Evolutionary conservation across 2,329 filamentous ascomycete genomes (phyloP), one percentile per base, ranked within the genome.

Genomic region (Botrytis paeoniae): DNA sequence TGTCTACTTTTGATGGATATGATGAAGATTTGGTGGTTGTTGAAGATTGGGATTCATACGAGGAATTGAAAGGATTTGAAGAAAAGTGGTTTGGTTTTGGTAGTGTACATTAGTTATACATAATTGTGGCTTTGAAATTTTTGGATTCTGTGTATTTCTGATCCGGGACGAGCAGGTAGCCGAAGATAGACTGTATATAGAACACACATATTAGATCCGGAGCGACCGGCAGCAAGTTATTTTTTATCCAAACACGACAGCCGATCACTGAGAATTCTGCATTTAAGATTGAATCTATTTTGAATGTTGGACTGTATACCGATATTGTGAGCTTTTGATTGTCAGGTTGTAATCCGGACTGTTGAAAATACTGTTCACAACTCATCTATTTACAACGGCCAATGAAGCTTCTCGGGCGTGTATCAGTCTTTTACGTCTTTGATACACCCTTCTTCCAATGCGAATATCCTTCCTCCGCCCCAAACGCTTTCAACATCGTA

Each of bases 41-140:
- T 18, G 75, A 77, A 69, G 71, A 74, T 60, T 76, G 76, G 75
- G 74, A 76, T 72, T 63, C 51, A 9, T 77, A 75, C 59, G 76
- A 77, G 35, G 75, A 77, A 64, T 51, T 76, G 29, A 73, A 70
- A 48, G 75, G 73, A 35, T 77, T 76, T 29, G 75, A 76, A 66
- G 70, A 76, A 22, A 75, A 72, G 60, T 76, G 75, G 75, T 76
- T 74, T 73, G 70, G 43, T 48, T 75, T 77, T 73, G 76, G 74
- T 18, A 74, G 74, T 57, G 62, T 70, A 48, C 74, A 75, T 74
- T 76, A 65, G 70, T 22, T 20, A 32, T 4, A 37, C 5, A 41
- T 18, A 43, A 35, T 45, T 35, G 25, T 35, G 29, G 25, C 16
- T 63, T 43, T 43, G 25, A 4, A 43, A 22, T 9, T 16, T 6